Base-by-base conservation (phyloP, 257 asterid genomes). In the Ophiorrhiza pumila region DNA sequence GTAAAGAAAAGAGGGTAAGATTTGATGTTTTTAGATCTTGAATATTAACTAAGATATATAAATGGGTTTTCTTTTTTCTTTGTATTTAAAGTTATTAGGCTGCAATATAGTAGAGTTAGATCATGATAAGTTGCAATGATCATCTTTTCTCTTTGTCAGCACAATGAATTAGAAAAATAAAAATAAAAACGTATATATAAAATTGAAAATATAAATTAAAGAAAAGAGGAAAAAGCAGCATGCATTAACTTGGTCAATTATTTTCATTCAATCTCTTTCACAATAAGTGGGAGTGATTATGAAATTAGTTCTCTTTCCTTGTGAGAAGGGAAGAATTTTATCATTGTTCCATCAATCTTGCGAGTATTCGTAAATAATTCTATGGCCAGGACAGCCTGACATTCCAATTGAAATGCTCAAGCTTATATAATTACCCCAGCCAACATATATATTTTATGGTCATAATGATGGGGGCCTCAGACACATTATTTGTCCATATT, bases 401-500 rank as follows among this genome's bases (percentile, higher is more conserved):
- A 82, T 80, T 76, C 82, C 75, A 71, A 69, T 78, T 63, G 81
- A 71, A 64, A 68, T 72, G 65, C 56, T 50, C 32, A 37, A 23
- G 73, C 63, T 77, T 73, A n/a, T n/a, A n/a, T n/a, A 59, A 73
- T 68, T 73, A 41, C 65, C 61, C 12, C 71, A 4, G 31, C 72
- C 20, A 34, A 68, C 32, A 25, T 52, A 13, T 50, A 50, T 18
- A 5, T 43, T 37, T 52, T n/a, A 47, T 15, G 63, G 74, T 72
- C 32, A 82, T 69, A 61, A 69, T 72, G 68, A 69, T 65, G 73
- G 80, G 85, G 87, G 79, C 23, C 83, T 80, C 69, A 62, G 37
- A 23, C 73, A 69, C 65, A 74, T 75, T 60, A 67, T 52, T 67
- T 49, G 68, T 76, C 90, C 80, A 81, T 68, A 87, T 81, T 77